A percentile compares a stretch with the other conserved stretches of the same genome.
Conservation (phyloP, 129 eudicot species). For the Chrysanthemum makinoi region DNA sequence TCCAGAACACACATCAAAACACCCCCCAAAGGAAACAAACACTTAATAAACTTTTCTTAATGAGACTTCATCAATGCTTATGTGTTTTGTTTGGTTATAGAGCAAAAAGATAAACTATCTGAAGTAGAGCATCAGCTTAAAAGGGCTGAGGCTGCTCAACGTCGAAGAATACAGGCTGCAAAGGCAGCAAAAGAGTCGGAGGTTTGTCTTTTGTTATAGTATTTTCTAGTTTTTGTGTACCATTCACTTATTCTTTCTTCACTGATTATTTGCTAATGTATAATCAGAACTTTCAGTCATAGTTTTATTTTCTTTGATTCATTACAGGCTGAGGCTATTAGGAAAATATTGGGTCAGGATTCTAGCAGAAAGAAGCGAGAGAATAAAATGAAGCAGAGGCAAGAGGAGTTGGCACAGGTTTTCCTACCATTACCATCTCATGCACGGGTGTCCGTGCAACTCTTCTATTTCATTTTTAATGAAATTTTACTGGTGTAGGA, state of each 20-base stretch:
- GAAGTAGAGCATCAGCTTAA: conserved; percentile 52
- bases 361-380: conserved; percentile 83
- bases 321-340: conserved; percentile 79
- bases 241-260: background rate
- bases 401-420: conserved; percentile 74
- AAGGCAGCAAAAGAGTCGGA: conserved; percentile 84
- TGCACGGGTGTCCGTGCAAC: background rate
- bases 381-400: conserved; percentile 60
- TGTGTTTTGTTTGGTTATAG: conserved; percentile 26
- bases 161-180: conserved; percentile 63
- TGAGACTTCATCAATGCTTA: background rate
- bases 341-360: conserved; percentile 89
- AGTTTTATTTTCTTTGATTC: background rate
- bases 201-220: conserved; percentile 36
- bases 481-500: conserved; percentile 41
- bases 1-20: too few relatives aligned
- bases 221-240: background rate
- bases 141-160: conserved; percentile 69
- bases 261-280: background rate
- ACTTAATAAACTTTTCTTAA: conserved; percentile 1
- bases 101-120: conserved; percentile 59
- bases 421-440: conserved; percentile 6
- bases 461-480: conserved; percentile 2
- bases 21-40: background rate
- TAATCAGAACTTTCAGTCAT: background rate